Evolutionary conservation across 2,329 filamentous ascomycete species (phyloP), one percentile per base, ranked within the genome.

Genomic region (Claviceps pazoutovae): DNA sequence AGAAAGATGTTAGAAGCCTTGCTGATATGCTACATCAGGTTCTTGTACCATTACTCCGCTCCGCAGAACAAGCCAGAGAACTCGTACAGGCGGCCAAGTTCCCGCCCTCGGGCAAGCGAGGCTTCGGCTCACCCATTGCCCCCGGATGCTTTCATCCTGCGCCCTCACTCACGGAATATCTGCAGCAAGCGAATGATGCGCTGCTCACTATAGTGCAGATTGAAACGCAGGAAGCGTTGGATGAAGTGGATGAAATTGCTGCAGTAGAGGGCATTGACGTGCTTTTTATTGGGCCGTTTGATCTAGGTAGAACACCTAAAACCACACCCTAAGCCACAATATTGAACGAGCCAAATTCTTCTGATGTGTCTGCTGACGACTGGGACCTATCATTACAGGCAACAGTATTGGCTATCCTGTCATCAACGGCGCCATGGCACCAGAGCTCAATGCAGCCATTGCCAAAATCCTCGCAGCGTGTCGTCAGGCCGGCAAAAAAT

Each of bases 191-290:
- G 45, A 76, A 77, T 54, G 67, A 74, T 50, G 57, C 64, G 34
- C 69, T 84, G 21, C 61, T 84, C 53, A 82, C 78, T 16, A 81
- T 83, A 67, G 78, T 84, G 11, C 82, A 84, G 63, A 84, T 85
- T 50, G 82, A 85, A 66, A 84, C 82, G 0, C 68, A 70, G 54
- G 80, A 83, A 61, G 80, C 80, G 0, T 67, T 84, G 14, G 74
- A 79, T 1, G 66, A 67, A 13, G 74, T 84, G 1, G 79, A 83
- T 37, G 76, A 75, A 47, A 84, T 85, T 62, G 79, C 79, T 43
- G 70, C 74, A 19, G 69, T 82, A 21, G 66, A 78, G 3, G 78
- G 78, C 3, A 69, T 84, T 21, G 82, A 85, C 55, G 74, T 81
- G 4, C 65, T 84, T 23, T 84, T 83, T 60, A 72, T 84, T 46